Percentiles rank a stretch among this genome's conserved stretches.
Conservation (phyloP, 805 yeast species). For the Dipodascus albidus region DNA sequence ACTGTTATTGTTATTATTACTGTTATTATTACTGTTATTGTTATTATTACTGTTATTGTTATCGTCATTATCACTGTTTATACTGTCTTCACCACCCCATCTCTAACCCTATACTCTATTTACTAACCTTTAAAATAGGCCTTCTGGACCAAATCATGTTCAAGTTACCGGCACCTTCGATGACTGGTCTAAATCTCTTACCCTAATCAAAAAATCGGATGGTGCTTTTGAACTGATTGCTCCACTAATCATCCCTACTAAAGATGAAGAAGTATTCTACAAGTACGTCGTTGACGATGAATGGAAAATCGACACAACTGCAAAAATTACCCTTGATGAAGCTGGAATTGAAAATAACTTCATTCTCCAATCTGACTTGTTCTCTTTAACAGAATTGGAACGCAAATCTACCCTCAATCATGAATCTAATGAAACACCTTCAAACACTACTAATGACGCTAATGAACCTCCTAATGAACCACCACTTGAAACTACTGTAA, state of each 20-base stretch:
- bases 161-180: neutral
- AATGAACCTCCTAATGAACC: neutral
- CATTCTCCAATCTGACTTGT: neutral
- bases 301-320: constrained; percentile 83
- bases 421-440: neutral
- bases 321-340: constrained; percentile 74
- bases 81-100: neutral
- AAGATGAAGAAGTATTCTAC: constrained; percentile 68
- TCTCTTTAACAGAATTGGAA: neutral
- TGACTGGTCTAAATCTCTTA: constrained; percentile 1
- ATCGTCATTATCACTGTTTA: no score
- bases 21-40: no score
- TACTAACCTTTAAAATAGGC: neutral
- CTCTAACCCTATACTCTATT: neutral
- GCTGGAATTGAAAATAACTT: constrained; percentile 24
- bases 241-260: constrained; percentile 69
- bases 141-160: neutral
- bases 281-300: constrained; percentile 73
- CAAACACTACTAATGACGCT: neutral
- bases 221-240: neutral
- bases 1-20: no score
- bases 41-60: no score
- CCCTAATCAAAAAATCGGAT: neutral
- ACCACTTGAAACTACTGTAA: neutral
- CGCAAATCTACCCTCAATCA: neutral